A percentile compares a stretch with the other conserved stretches of the same genome.
These are phyloP conservation scores for Phialophora tarda DNA, from an alignment of 2,329 filamentous ascomycete genomes.

Conservation along the genomic window DNA sequence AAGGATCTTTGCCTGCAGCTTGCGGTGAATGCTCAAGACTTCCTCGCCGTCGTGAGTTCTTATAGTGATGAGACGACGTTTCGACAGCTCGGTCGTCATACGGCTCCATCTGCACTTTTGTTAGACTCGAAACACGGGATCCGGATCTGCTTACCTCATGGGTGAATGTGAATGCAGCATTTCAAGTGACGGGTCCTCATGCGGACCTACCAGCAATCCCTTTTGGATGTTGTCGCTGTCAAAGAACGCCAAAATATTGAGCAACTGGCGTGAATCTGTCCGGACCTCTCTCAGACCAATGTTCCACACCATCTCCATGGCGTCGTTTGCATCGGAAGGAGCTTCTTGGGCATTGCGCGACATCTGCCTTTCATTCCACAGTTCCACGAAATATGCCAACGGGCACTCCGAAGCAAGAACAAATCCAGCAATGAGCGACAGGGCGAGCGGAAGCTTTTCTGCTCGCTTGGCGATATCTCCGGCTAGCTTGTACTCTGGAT, in stretches of 20 bases:
- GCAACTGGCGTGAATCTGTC: background rate
- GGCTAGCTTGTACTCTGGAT: conserved; percentile 9
- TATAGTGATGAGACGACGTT: conserved; percentile 1
- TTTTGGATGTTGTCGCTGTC: conserved; percentile 4
- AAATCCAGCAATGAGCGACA: conserved; percentile 7
- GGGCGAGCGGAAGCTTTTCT: conserved; percentile 3
- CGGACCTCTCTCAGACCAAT: conserved; percentile 3
- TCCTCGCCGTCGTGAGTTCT: background rate
- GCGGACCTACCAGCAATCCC: background rate
- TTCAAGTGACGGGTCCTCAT: conserved; percentile 3
- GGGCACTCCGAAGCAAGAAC: conserved; percentile 5
- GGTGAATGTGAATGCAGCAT: background rate
- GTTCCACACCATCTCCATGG: conserved; percentile 12
- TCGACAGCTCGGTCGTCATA: background rate
- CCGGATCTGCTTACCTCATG: background rate
- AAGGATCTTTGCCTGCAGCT: background rate
- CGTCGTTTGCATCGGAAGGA: background rate
- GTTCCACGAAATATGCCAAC: conserved; percentile 1
- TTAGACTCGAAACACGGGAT: background rate
- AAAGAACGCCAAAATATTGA: conserved; percentile 12
- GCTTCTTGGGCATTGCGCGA: background rate
- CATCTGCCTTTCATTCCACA: conserved; percentile 2
- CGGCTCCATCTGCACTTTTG: background rate
- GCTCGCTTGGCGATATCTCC: conserved; percentile 4
- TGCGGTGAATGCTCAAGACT: conserved; percentile 4